Evolutionary conservation across 345 rosid genomes (phyloP).

Genomic region (Pseudoturritis turrita): DNA sequence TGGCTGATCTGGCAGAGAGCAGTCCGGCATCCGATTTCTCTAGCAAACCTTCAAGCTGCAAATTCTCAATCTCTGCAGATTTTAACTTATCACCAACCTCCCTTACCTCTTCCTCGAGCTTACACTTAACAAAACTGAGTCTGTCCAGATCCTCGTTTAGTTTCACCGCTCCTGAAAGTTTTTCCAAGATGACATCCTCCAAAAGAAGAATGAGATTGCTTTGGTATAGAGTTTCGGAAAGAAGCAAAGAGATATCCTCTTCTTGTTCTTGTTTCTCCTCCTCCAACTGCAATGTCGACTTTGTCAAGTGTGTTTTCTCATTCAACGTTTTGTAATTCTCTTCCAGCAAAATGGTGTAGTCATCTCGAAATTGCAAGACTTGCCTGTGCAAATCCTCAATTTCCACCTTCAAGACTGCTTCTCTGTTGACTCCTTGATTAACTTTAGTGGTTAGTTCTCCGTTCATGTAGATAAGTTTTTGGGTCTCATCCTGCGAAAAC

Average conservation of each 20-base stretch:
- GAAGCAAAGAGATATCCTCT: conserved; percentile 49
- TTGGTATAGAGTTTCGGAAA: conserved; percentile 52
- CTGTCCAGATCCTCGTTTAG: conserved; percentile 38
- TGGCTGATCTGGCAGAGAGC: conserved; percentile 38
- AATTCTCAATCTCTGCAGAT: conserved; percentile 35
- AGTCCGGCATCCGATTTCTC: conserved; percentile 38
- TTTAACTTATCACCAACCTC: conserved; percentile 39
- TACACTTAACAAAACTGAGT: conserved; percentile 44
- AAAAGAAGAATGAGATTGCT: conserved; percentile 50
- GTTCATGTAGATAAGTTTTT: conserved; percentile 36
- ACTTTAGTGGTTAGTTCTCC: conserved; percentile 52
- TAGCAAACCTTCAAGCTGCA: conserved; percentile 36
- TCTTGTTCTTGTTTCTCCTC: conserved; percentile 50
- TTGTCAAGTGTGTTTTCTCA: conserved; percentile 46
- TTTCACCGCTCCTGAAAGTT: conserved; percentile 41
- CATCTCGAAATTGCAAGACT: conserved; percentile 42
- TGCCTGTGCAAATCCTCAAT: conserved; percentile 43
- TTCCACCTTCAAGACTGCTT: conserved; percentile 53
- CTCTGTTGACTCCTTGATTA: conserved; percentile 48
- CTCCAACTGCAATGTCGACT: conserved; percentile 38
- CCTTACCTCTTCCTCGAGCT: conserved; percentile 50
- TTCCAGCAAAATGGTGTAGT: conserved; percentile 40
- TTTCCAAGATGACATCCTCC: conserved; percentile 45
- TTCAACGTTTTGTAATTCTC: conserved; percentile 46
- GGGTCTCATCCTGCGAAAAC: conserved; percentile 40